Evolutionary conservation across 768 basidiomycete genomes (phyloP), one percentile per base, ranked within the genome.

Genomic region (Leccinellum luteum): DNA sequence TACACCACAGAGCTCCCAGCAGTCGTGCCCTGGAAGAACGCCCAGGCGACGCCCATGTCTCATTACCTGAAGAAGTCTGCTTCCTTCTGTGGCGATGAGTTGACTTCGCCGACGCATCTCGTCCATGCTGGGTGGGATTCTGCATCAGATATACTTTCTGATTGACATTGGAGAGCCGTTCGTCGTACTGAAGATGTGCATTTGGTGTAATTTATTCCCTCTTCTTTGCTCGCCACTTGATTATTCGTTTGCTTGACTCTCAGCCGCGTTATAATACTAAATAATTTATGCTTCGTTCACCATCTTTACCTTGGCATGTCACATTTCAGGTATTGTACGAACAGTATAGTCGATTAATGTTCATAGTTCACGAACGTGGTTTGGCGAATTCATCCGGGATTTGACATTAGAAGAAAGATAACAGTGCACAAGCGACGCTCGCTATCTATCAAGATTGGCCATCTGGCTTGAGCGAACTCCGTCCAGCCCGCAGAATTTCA

Each of bases 401-500:
- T 48, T 61, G 57, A 56, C 53, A 65, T 57, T 59, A 56, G 49
- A 49, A 56, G n/a, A 51, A 62, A 53, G 68, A 72, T 68, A 61
- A 64, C 45, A 28, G 30, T 52, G 32, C 59, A 64, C 53, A 55
- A 56, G 56, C 30, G 31, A 63, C 57, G 30, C 25, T 60, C 27
- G 44, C 49, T 68, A 61, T 61, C 69, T 78, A 79, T 71, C 15
- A 69, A 41, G 81, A 77, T 67, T 82, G 78, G 31, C 88, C 89
- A 51, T 93, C 90, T 9, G 91, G 82, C 69, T 93, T 93, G 67
- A 93, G 76, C 51, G 90, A 93, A 72, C 89, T 92, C 56, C 92
- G 87, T 34, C 92, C 92, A 25, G 92, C 92, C 48, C 92, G 82
- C 62, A 98, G 75, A 60, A 98, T 96, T 77, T 99, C 96, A 74